Conservation (phyloP, 768 basidiomycete species). For the Boletus sp. region DNA sequence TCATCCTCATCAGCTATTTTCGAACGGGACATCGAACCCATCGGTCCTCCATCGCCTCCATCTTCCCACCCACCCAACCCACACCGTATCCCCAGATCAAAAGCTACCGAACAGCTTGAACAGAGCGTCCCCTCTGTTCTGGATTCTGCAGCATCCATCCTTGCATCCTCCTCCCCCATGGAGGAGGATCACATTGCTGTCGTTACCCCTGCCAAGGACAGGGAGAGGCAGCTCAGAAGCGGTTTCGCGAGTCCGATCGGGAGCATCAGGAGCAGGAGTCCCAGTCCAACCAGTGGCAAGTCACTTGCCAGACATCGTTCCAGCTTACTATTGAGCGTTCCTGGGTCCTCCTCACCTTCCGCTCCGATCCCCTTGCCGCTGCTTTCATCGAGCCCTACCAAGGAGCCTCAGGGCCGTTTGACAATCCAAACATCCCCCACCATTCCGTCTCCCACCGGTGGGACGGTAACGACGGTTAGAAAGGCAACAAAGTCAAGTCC, state of each 20-base stretch:
- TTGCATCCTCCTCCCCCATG: constrained; percentile 46
- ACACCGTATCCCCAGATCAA: constrained; percentile 70
- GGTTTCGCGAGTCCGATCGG: constrained; percentile 68
- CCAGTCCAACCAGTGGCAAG: constrained; percentile 51
- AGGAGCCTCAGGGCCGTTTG: constrained; percentile 20
- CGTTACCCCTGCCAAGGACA: constrained; percentile 49
- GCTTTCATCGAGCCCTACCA: constrained; percentile 30
- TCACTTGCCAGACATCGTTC: constrained; percentile 37
- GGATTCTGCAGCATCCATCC: constrained; percentile 76
- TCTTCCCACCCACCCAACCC: constrained; percentile 52
- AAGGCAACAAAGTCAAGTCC: constrained; percentile 18
- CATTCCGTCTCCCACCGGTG: constrained; percentile 4
- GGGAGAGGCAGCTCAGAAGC: constrained; percentile 38
- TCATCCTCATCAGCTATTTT: constrained; percentile 90
- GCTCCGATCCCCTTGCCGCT: constrained; percentile 19
- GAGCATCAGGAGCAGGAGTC: constrained; percentile 60
- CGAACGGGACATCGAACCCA: constrained; percentile 84
- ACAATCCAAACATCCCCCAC: constrained; percentile 25
- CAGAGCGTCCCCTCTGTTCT: constrained; percentile 83
- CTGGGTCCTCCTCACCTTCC: constrained; percentile 32
- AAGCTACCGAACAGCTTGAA: constrained; percentile 72
- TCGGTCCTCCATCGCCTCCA: constrained; percentile 35
- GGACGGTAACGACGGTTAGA: neutral
- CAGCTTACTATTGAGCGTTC: constrained; percentile 51
- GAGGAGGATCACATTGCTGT: constrained; percentile 61